phyloP scores from a whole-genome alignment of 139 green algal species.

The Chloropicon primus region DNA sequence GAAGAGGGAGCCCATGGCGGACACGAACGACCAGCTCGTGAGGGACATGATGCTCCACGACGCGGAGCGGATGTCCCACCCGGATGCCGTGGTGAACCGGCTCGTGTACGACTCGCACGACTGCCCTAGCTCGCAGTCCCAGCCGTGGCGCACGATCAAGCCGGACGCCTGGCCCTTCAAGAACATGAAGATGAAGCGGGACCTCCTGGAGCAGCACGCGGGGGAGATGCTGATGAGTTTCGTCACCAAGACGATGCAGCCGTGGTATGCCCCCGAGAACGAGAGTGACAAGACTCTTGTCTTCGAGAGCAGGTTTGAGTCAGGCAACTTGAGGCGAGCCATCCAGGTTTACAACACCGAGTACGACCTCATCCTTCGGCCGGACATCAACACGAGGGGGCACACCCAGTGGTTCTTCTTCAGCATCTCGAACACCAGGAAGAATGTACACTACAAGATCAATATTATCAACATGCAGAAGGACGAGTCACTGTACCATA shows the following conservation, averaged over 20 bases:
- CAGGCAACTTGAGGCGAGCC: slow-evolving; percentile 47
- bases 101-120: slow-evolving; percentile 40
- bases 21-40: neutral
- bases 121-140: slow-evolving; percentile 5
- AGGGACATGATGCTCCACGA: neutral
- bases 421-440: slow-evolving; percentile 26
- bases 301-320: slow-evolving; percentile 60
- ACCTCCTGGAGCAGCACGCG: neutral
- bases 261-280: slow-evolving; percentile 12
- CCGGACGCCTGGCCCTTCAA: slow-evolving; percentile 1
- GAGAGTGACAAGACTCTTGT: slow-evolving; percentile 27
- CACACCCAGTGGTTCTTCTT: slow-evolving; percentile 65
- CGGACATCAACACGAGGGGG: slow-evolving; percentile 32
- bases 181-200: neutral
- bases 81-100: slow-evolving; percentile 12
- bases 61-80: neutral
- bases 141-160: neutral
- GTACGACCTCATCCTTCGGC: slow-evolving; percentile 50
- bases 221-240: neutral
- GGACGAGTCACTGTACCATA: slow-evolving; percentile 43
- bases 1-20: neutral
- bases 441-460: slow-evolving; percentile 41
- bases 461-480: slow-evolving; percentile 63
- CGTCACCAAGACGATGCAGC: neutral
- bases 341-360: slow-evolving; percentile 39